Evolutionary conservation across 768 basidiomycete genomes (phyloP).

Genomic region (Sarcomyxa edulis): DNA sequence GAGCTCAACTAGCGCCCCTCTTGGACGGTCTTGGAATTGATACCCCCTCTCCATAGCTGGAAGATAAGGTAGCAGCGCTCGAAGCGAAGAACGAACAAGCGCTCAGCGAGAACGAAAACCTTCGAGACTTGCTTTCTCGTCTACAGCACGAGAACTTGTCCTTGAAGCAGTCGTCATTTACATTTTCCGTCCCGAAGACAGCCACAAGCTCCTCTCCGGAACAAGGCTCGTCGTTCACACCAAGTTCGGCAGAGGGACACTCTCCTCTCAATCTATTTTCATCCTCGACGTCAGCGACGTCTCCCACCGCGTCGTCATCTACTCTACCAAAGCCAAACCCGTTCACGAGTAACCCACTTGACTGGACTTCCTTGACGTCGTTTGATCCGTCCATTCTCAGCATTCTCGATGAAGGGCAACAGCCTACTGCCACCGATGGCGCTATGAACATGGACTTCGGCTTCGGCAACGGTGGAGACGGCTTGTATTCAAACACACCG

Average conservation of each 20-base stretch:
- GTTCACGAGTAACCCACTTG: conserved; percentile 35
- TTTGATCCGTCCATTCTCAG: conserved; percentile 69
- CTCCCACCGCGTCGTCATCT: conserved; percentile 17
- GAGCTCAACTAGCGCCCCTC: conserved; percentile 26
- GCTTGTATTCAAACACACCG: conserved; percentile 37
- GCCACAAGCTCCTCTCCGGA: conserved; percentile 16
- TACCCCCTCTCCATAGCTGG: conserved; percentile 49
- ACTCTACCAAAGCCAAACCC: conserved; percentile 27
- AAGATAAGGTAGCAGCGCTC: conserved; percentile 85
- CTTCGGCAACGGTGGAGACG: conserved; percentile 45
- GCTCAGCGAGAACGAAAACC: conserved; percentile 78
- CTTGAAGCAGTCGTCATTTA: conserved; percentile 79
- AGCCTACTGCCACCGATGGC: conserved; percentile 47
- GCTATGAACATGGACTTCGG: conserved; percentile 60
- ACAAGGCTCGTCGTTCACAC: conserved; percentile 14
- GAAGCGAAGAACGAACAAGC: conserved; percentile 77
- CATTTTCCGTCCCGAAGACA: conserved; percentile 66
- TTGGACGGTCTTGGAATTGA: no score
- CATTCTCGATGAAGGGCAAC: conserved; percentile 55
- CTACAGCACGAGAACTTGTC: conserved; percentile 84
- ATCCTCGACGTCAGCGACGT: conserved; percentile 12
- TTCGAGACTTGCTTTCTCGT: conserved; percentile 78
- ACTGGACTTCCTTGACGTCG: conserved; percentile 63
- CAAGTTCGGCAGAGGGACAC: conserved; percentile 20
- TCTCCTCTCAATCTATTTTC: conserved; percentile 11